Conservation (phyloP, 192 early-diverging fungal genomes). For the Funneliformis mosseae region DNA sequence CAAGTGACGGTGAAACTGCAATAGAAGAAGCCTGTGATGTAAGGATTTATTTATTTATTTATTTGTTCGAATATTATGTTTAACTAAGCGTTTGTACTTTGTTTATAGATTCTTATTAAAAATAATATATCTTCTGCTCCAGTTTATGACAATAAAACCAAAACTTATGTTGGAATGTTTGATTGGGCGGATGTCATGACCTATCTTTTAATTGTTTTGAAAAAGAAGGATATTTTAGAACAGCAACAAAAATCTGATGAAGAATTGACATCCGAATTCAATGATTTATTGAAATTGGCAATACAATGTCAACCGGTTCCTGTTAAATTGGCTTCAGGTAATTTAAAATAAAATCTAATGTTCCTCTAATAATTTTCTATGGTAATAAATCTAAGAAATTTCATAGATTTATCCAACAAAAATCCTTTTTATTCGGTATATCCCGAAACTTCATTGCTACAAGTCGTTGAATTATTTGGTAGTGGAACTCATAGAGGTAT, state of each 20-base stretch:
- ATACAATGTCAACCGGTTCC: slow-evolving; percentile 55
- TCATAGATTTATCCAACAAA: slow-evolving; percentile 70
- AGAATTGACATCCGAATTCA: slow-evolving; percentile 55
- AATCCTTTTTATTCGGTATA: slow-evolving; percentile 84
- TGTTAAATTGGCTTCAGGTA: slow-evolving; percentile 66
- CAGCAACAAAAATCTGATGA: slow-evolving; percentile 34
- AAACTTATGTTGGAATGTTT: slow-evolving; percentile 81
- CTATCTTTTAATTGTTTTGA: slow-evolving; percentile 69
- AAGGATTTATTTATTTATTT: neutral
- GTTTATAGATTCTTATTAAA: slow-evolving; percentile 57
- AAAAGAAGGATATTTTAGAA: slow-evolving; percentile 49
- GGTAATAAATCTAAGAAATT: neutral
- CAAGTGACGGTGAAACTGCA: slow-evolving; percentile 56
- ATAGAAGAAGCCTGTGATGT: slow-evolving; percentile 74
- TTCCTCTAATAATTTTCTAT: neutral
- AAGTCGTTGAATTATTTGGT: slow-evolving; percentile 73
- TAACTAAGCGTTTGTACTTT: neutral
- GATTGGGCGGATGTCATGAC: slow-evolving; percentile 80
- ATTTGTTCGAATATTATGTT: neutral
- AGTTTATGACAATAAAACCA: slow-evolving; percentile 62
- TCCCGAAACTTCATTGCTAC: slow-evolving; percentile 72
- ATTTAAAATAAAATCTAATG: neutral
- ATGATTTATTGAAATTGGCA: slow-evolving; percentile 58
- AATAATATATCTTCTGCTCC: slow-evolving; percentile 81
- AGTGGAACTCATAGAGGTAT: slow-evolving; percentile 74